Evolutionary conservation across 139 green algal species (phyloP), one percentile per base, ranked within the genome.

Genomic region (Astrephomene gubernaculifera): DNA sequence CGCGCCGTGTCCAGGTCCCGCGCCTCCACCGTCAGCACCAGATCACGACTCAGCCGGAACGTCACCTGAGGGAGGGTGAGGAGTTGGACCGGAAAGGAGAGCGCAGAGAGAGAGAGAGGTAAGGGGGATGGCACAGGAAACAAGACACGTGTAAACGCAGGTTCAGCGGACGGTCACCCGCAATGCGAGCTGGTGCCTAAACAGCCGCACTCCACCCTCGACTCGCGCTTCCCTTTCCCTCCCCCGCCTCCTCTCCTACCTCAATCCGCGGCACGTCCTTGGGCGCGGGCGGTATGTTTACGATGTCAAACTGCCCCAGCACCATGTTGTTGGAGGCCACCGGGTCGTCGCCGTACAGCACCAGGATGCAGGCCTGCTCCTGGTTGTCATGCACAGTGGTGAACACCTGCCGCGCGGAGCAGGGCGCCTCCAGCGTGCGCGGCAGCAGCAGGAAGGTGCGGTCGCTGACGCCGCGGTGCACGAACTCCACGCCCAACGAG

Each of bases 331-430:
- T 90, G 65, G 85, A 90, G 9, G 91, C 89, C 39, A 90, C 83
- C 33, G 86, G 82, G 72, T 90, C 85, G 60, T 92, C 88, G 29
- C 90, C 90, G 69, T 93, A 91, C 52, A 93, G 71, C 1, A 93
- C 60, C 25, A 92, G 80, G 78, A 93, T 92, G 81, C 84, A 93
- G 4, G 87, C 87, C 85, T 87, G 79, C 41, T 92, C 86, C 81
- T 93, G 89, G 83, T 93, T 89, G 83, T 93, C 90, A 70, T 92
- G 86, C 79, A 93, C 64, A 4, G 90, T 93, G 61, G 90, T 93
- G 86, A 93, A 93, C 52, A 93, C 72, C 36, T 88, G 87, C 2
- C 71, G 63, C 14, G 88, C 88, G 25, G 39, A 41, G 74, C 88
- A 91, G 33, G 90, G 90, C 31, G 68, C 33, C 7, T 75, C 45